These are phyloP conservation scores for Chrysosporium keratinophilum DNA, from an alignment of 2,329 filamentous ascomycete genomes.

Conservation along the genomic window DNA sequence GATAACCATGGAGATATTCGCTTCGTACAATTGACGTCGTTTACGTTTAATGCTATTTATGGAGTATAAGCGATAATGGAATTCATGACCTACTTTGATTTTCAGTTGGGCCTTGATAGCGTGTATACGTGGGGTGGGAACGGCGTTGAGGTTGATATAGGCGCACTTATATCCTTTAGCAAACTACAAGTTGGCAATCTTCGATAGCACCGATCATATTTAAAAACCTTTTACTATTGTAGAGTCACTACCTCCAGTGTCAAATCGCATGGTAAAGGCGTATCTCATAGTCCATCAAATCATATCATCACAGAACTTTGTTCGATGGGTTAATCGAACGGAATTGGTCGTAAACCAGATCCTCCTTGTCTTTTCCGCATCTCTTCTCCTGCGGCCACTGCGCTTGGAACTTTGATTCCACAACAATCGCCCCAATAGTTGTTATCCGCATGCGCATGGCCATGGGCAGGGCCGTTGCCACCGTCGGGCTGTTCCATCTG, in stretches of 20 bases:
- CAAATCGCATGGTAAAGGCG: neutral
- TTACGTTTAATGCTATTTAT: neutral
- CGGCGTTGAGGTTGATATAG: neutral
- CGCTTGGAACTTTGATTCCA: constrained; percentile 93
- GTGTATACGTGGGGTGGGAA: neutral
- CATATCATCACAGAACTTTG: neutral
- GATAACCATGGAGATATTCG: constrained; percentile 9
- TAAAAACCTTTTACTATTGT: no score
- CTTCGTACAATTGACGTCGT: neutral
- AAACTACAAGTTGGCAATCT: no score
- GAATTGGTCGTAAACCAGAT: constrained; percentile 51
- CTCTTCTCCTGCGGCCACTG: constrained; percentile 80
- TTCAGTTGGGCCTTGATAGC: neutral
- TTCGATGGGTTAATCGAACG: constrained; percentile 33
- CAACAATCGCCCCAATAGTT: constrained; percentile 87
- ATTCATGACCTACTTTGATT: neutral
- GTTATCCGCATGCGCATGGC: constrained; percentile 57
- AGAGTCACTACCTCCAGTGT: no score
- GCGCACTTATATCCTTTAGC: no score
- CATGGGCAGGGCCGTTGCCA: constrained; percentile 40
- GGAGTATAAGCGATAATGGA: neutral
- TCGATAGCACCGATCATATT: no score
- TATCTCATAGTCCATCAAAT: neutral
- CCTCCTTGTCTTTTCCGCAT: constrained; percentile 63
- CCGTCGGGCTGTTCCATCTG: constrained; percentile 43